A percentile compares a stretch with the other conserved stretches of the same genome.
phyloP scores from a whole-genome alignment of 768 basidiomycete genomes.

The Leccinum longicurvipes region DNA sequence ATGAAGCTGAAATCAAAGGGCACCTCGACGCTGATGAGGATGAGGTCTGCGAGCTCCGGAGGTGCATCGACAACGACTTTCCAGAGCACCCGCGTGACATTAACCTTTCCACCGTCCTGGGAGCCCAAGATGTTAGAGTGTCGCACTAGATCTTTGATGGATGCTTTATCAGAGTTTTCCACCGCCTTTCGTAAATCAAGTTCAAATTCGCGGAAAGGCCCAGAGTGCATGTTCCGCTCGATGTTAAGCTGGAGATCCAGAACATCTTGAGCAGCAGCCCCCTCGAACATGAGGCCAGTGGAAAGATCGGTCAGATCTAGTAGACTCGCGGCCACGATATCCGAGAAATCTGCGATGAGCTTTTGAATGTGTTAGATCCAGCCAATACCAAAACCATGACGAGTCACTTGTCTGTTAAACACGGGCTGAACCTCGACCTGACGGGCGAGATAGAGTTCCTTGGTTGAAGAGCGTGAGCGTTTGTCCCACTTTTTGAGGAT shows the following conservation, averaged over 20 bases:
- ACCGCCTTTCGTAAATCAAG: constrained; percentile 81
- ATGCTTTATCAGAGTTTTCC: constrained; percentile 51
- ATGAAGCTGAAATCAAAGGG: constrained; percentile 89
- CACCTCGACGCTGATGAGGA: constrained; percentile 58
- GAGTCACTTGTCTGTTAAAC: constrained; percentile 87
- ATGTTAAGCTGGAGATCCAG: constrained; percentile 68
- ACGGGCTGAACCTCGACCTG: constrained; percentile 99
- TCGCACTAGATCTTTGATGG: constrained; percentile 65
- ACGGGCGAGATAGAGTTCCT: constrained; percentile 91
- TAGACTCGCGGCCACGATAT: constrained; percentile 83
- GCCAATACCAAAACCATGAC: neutral
- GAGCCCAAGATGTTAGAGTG: constrained; percentile 66
- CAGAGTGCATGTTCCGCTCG: constrained; percentile 58
- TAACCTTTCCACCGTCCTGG: constrained; percentile 56
- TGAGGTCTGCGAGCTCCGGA: constrained; percentile 65
- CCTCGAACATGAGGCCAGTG: constrained; percentile 74
- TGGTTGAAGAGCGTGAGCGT: constrained; percentile 90
- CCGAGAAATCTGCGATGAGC: constrained; percentile 93
- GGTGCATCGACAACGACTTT: constrained; percentile 83
- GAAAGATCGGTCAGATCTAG: constrained; percentile 76
- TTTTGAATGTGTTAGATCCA: constrained; percentile 30
- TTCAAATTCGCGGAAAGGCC: constrained; percentile 85
- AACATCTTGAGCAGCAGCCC: constrained; percentile 70
- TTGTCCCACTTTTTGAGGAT: constrained; percentile 99
- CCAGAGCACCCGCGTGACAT: constrained; percentile 93